Conservation (phyloP, 345 rosid species). For the Ceriops tagal region DNA sequence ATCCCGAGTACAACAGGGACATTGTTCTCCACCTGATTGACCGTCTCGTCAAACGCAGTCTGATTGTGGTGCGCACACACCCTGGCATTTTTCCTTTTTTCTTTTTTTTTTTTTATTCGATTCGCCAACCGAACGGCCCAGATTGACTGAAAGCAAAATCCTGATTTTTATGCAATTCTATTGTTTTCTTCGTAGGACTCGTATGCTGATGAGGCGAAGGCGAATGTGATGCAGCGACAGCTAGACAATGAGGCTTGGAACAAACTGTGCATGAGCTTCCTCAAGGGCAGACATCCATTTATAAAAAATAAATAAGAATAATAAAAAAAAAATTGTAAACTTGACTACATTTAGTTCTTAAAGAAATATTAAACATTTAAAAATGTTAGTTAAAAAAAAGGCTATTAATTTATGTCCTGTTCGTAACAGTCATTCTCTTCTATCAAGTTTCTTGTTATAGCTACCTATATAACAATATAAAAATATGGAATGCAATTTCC, state of each 20-base stretch:
- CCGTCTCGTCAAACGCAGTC: conserved; percentile 34
- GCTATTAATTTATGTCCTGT: no score
- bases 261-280: conserved; percentile 49
- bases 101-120: not conserved
- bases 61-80: conserved; percentile 30
- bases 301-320: not conserved
- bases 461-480: no score
- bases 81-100: not conserved
- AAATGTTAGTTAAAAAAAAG: no score
- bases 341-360: not conserved
- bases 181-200: conserved; percentile 31
- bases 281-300: conserved; percentile 37
- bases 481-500: no score
- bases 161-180: not conserved
- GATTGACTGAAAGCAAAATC: not conserved
- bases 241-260: conserved; percentile 57
- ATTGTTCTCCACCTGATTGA: conserved; percentile 52
- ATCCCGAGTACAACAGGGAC: conserved; percentile 64
- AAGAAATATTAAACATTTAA: no score
- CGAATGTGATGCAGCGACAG: conserved; percentile 34
- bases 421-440: no score
- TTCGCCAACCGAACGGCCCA: not conserved
- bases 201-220: conserved; percentile 41
- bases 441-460: no score
- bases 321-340: not conserved